Conservation (phyloP, 1,284 basidiomycete genomes). For the Sporisorium sorghi region DNA sequence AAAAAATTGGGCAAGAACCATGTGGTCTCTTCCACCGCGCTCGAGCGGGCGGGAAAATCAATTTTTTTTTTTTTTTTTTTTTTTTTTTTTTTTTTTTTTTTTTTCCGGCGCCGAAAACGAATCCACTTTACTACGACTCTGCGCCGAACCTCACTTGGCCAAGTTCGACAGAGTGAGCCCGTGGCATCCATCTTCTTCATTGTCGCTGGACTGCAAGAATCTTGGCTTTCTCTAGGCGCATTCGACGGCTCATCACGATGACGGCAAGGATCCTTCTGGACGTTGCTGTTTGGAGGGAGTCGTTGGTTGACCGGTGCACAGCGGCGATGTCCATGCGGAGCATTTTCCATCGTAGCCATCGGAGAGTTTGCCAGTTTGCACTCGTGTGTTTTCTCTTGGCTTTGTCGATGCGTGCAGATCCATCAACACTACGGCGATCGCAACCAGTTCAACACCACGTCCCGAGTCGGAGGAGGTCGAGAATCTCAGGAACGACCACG, state of each 20-base stretch:
- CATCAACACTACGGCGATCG: neutral
- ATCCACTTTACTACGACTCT: neutral
- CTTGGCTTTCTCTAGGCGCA: slow-evolving; percentile 4
- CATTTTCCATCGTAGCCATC: neutral
- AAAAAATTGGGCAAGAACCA: too few relatives aligned
- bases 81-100: neutral
- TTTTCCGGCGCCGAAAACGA: slow-evolving; percentile 1
- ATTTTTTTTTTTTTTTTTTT: neutral
- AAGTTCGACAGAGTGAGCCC: neutral
- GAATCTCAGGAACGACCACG: too few relatives aligned
- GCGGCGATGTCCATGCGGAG: too few relatives aligned
- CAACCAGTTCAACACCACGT: neutral
- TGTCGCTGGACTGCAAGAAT: neutral
- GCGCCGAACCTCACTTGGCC: neutral
- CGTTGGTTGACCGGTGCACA: too few relatives aligned
- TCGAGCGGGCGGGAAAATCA: neutral
- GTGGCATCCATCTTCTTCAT: neutral
- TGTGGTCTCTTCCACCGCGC: too few relatives aligned
- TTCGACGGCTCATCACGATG: too few relatives aligned
- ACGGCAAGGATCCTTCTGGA: too few relatives aligned
- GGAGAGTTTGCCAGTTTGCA: neutral
- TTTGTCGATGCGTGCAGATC: too few relatives aligned
- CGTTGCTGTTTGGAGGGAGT: too few relatives aligned
- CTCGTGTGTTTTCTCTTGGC: too few relatives aligned
- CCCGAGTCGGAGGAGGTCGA: too few relatives aligned